These are phyloP conservation scores for Zea luxurians DNA, from an alignment of 176 grass and related monocot genomes.

Conservation along the genomic window DNA sequence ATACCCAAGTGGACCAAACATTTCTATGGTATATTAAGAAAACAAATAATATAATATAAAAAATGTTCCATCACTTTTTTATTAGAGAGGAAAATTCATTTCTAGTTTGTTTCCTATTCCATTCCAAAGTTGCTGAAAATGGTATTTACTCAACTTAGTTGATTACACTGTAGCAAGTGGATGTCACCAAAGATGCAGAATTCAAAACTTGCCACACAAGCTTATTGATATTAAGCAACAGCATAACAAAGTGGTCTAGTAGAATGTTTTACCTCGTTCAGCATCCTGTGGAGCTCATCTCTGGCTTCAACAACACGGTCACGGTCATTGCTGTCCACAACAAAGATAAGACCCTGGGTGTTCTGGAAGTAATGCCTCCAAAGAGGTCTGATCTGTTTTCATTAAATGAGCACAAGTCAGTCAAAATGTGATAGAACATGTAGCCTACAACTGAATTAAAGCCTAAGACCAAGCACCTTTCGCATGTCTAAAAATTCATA, in stretches of 20 bases:
- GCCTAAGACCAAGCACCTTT: neutral
- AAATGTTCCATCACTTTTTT: neutral
- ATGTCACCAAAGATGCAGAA: neutral
- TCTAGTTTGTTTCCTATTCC: neutral
- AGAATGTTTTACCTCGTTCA: conserved; percentile 32
- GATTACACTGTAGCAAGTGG: neutral
- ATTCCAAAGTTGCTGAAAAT: neutral
- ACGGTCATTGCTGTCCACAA: conserved; percentile 43
- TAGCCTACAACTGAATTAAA: neutral
- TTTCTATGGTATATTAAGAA: neutral
- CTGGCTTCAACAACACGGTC: conserved; percentile 48
- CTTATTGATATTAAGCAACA: neutral
- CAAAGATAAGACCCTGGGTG: conserved; percentile 53
- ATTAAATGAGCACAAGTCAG: neutral
- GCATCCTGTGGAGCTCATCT: conserved; percentile 54
- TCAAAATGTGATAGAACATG: neutral
- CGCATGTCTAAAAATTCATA: neutral
- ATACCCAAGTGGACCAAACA: neutral
- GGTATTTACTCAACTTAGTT: too few relatives aligned
- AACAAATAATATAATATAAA: neutral
- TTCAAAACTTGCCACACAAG: neutral
- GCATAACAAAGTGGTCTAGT: neutral
- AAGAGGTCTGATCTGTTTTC: conserved; percentile 45
- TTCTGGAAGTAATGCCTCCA: conserved; percentile 58
- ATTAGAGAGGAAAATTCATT: neutral